A percentile compares a stretch with the other conserved stretches of the same genome.
phyloP scores from a whole-genome alignment of 2,329 filamentous ascomycete species.

The Pestalotiopsis sp. region DNA sequence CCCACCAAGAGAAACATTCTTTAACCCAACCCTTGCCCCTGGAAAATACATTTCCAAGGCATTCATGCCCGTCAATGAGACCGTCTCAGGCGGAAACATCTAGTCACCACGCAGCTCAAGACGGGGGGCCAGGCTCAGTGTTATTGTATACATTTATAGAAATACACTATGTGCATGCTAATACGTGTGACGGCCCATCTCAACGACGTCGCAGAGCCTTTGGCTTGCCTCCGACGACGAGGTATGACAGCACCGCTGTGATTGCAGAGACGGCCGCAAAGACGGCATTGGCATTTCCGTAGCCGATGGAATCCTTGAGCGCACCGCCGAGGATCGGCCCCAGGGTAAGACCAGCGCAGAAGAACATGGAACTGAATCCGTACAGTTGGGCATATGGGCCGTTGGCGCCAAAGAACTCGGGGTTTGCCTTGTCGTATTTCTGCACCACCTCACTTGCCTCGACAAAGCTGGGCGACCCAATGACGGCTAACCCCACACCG shows the following conservation, averaged over 20 bases:
- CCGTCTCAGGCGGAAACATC: not conserved
- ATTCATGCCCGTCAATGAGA: not conserved
- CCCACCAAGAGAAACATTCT: no score
- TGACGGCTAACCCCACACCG: conserved; percentile 53
- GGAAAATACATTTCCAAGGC: no score
- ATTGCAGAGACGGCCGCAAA: conserved; percentile 45
- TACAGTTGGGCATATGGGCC: conserved; percentile 68
- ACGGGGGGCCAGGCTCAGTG: not conserved
- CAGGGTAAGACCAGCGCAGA: conserved; percentile 58
- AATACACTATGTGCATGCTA: not conserved
- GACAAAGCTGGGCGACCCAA: conserved; percentile 56
- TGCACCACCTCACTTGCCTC: conserved; percentile 58
- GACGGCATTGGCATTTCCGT: conserved; percentile 59
- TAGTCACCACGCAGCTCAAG: no score
- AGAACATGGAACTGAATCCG: conserved; percentile 65
- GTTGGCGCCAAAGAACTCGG: conserved; percentile 53
- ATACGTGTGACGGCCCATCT: not conserved
- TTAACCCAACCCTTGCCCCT: no score
- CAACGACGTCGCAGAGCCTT: not conserved
- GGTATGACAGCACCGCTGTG: conserved; percentile 43
- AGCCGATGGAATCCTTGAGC: conserved; percentile 53
- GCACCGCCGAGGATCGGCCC: conserved; percentile 59
- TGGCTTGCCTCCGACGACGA: conserved; percentile 47
- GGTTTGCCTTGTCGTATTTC: conserved; percentile 56
- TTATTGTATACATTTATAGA: not conserved